Evolutionary conservation across 2,329 filamentous ascomycete genomes (phyloP), one percentile per base, ranked within the genome.

Genomic region (Colletotrichum salicis): DNA sequence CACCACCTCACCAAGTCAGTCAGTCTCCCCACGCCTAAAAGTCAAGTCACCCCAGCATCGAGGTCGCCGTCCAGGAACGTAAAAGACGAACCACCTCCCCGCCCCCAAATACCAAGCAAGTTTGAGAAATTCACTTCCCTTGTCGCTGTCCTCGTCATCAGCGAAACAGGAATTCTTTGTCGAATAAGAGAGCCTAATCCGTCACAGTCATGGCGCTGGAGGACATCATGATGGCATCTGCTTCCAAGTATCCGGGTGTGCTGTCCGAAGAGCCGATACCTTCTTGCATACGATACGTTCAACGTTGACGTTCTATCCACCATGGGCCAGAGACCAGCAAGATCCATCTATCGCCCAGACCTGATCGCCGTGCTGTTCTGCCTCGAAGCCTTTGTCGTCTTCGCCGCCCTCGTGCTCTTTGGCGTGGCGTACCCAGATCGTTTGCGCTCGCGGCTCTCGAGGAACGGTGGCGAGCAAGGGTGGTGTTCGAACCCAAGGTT

Each of bases 401-500:
- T 65, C 0, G 29, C 56, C 0, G 61, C 75, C 13, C 62, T 74
- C 3, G 54, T 71, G 2, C 72, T 79, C 2, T 79, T 79, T 33
- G 66, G 73, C 11, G 12, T 78, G 3, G 76, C 74, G 15, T 78
- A 78, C 56, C 75, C 77, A 1, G 71, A 75, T 5, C 64, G 69
- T 10, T 76, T 76, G 55, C 73, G 78, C 37, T 74, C 75, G 12
- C 71, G 71, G 37, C 73, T 79, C 5, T 78, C 77, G 77, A 75
- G 76, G 24, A 77, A 79, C 31, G 78, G 77, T 13, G 77, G 77
- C 35, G 75, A 74, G 27, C 65, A 77, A n/a, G 76, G 77, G 15
- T 80, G 76, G 75, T 80, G 76, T 70, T 80, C 78, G 45, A 77
- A 78, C 45, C 79, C 78, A 4, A 76, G 76, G 3, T 35, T 75